Percentiles rank a stretch among this genome's conserved stretches.
These are phyloP conservation scores for Ilyonectria mors-panacis DNA, from an alignment of 2,329 filamentous ascomycete genomes.

Conservation along the genomic window DNA sequence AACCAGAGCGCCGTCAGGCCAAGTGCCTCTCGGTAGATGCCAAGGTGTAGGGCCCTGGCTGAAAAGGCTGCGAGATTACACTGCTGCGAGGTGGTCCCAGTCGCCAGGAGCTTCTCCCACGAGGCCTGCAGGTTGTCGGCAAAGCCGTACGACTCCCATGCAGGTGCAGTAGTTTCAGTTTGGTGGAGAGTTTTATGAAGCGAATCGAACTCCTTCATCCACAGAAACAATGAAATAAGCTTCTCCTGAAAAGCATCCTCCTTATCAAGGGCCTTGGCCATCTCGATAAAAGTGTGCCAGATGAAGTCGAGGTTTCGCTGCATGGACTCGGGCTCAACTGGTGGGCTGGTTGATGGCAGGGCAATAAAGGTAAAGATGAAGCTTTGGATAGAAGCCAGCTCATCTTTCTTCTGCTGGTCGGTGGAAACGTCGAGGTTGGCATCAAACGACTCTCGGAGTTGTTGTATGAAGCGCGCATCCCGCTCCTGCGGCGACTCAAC, in stretches of 20 bases:
- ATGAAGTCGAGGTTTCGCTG: not conserved
- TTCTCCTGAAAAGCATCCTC: slow-evolving; percentile 15
- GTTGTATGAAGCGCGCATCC: not conserved
- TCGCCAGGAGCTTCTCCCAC: not conserved
- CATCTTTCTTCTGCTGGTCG: not conserved
- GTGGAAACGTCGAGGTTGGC: not conserved
- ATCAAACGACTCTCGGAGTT: not conserved
- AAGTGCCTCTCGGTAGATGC: not conserved
- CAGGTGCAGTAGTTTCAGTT: fast-evolving
- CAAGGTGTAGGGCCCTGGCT: slow-evolving; percentile 1
- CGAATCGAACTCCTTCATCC: slow-evolving; percentile 13
- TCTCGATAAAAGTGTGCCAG: not conserved
- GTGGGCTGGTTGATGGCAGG: not conserved
- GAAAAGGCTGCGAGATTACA: slow-evolving; percentile 24
- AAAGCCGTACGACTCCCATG: slow-evolving; percentile 28
- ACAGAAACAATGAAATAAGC: slow-evolving; percentile 9
- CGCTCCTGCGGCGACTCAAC: not conserved
- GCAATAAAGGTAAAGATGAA: not conserved
- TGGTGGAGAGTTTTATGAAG: not conserved
- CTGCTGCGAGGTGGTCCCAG: not conserved
- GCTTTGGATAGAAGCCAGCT: not conserved
- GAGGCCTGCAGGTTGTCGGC: slow-evolving; percentile 4
- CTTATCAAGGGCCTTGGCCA: not conserved
- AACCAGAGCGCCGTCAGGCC: slow-evolving; percentile 3
- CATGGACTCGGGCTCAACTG: not conserved